A percentile compares a stretch with the other conserved stretches of the same genome.
Conservation (phyloP, 2,329 filamentous ascomycete species). For the Graphiopsis chlorocephala region DNA sequence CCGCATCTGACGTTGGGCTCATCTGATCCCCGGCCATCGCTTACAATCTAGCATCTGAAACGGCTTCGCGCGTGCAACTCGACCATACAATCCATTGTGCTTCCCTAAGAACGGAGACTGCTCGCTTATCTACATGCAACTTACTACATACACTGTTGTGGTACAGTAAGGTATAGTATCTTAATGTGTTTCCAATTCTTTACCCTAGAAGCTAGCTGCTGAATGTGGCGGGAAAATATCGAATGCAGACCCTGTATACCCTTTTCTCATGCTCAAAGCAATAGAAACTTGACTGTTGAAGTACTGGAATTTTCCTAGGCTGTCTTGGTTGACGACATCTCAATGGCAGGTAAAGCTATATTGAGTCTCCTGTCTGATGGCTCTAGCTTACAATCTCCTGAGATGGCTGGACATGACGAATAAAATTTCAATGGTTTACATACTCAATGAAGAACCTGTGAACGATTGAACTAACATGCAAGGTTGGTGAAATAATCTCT, state of each 20-base stretch:
- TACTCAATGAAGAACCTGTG: too few relatives aligned
- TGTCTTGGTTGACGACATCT: too few relatives aligned
- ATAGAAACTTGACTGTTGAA: too few relatives aligned
- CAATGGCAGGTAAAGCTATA: too few relatives aligned
- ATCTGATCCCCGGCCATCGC: constrained; percentile 5
- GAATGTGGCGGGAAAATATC: not conserved
- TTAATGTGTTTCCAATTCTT: not conserved
- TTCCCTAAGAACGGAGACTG: not conserved
- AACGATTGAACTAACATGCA: too few relatives aligned
- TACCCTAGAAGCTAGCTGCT: not conserved
- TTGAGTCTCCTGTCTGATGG: too few relatives aligned
- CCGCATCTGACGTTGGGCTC: constrained; percentile 5
- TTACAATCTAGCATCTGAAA: constrained; percentile 7
- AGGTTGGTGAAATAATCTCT: too few relatives aligned
- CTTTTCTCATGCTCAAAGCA: not conserved
- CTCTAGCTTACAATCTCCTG: too few relatives aligned
- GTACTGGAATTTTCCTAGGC: too few relatives aligned
- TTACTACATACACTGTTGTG: not conserved
- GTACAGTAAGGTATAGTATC: not conserved
- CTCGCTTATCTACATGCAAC: not conserved
- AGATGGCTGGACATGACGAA: too few relatives aligned
- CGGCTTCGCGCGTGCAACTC: not conserved
- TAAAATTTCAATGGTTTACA: too few relatives aligned
- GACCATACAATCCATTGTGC: not conserved
- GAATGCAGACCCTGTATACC: not conserved